Conservation (phyloP, 1,139 yeast species). For the Pichia sp. region DNA sequence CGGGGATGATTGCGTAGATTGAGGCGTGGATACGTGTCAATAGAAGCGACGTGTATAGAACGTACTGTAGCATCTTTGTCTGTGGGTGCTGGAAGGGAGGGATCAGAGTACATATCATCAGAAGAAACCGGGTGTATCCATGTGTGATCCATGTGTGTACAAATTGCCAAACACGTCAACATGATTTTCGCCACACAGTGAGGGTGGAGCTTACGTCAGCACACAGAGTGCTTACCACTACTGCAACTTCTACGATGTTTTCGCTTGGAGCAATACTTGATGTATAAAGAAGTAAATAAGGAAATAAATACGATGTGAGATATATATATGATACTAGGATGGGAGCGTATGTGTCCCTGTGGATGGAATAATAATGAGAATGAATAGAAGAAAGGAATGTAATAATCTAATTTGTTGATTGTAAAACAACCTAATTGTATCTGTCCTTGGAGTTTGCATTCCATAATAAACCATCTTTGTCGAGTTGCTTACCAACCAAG, state of each 20-base stretch:
- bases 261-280: too few species aligned
- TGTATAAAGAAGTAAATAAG: too few species aligned
- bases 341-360: too few species aligned
- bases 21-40: constrained; percentile 47
- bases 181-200: too few species aligned
- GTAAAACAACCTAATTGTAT: too few species aligned
- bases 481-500: constrained; percentile 34
- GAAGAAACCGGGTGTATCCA: background rate
- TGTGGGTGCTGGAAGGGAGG: background rate
- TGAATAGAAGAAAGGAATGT: background rate
- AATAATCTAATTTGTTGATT: background rate
- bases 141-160: too few species aligned
- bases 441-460: constrained; percentile 33
- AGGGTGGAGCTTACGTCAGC: too few species aligned
- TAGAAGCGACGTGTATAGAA: constrained; percentile 24
- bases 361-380: constrained; percentile 3
- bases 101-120: background rate
- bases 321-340: too few species aligned
- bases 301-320: too few species aligned
- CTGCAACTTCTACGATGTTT: too few species aligned
- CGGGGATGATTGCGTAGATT: constrained; percentile 65
- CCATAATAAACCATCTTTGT: constrained; percentile 28
- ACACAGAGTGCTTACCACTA: too few species aligned
- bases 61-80: constrained; percentile 9
- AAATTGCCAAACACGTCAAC: too few species aligned